A percentile compares a stretch with the other conserved stretches of the same genome.
phyloP scores from a whole-genome alignment of 208 protist genomes.

The Trypanosoma melophagium region DNA sequence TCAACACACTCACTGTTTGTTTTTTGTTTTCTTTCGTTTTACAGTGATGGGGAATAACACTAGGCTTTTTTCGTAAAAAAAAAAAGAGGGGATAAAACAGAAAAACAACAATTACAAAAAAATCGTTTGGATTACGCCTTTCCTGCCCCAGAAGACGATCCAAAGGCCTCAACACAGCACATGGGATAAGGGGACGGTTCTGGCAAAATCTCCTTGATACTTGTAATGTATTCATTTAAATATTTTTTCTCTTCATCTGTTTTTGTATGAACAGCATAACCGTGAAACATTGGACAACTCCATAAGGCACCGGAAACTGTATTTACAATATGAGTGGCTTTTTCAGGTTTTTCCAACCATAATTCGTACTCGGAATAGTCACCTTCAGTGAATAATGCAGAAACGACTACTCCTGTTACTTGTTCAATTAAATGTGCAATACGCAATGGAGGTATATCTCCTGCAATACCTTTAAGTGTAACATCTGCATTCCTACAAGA shows the following conservation, averaged over 20 bases:
- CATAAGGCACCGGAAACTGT: slow-evolving; percentile 45
- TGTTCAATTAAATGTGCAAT: slow-evolving; percentile 74
- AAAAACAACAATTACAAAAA: neutral
- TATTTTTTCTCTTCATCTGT: slow-evolving; percentile 49
- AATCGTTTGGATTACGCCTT: slow-evolving; percentile 16
- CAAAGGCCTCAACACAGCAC: slow-evolving; percentile 44
- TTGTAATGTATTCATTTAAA: slow-evolving; percentile 44
- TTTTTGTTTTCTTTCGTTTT: too few relatives aligned
- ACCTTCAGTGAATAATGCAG: slow-evolving; percentile 42
- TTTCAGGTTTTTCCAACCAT: slow-evolving; percentile 70
- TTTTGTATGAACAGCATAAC: slow-evolving; percentile 55
- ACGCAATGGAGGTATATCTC: slow-evolving; percentile 63
- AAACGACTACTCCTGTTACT: slow-evolving; percentile 47
- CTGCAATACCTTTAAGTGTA: slow-evolving; percentile 46
- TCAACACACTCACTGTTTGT: too few relatives aligned
- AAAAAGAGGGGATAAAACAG: too few relatives aligned
- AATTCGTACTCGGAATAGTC: slow-evolving; percentile 43
- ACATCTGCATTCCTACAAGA: slow-evolving; percentile 64
- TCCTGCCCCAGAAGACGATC: neutral
- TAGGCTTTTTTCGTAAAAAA: too few relatives aligned
- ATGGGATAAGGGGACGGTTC: slow-evolving; percentile 44
- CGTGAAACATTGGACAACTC: slow-evolving; percentile 67
- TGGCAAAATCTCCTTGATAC: slow-evolving; percentile 34
- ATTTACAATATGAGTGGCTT: slow-evolving; percentile 32
- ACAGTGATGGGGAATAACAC: too few relatives aligned